Evolutionary conservation across 202 grass and related monocot species (phyloP).

Genomic region (Elaeis oleifera): DNA sequence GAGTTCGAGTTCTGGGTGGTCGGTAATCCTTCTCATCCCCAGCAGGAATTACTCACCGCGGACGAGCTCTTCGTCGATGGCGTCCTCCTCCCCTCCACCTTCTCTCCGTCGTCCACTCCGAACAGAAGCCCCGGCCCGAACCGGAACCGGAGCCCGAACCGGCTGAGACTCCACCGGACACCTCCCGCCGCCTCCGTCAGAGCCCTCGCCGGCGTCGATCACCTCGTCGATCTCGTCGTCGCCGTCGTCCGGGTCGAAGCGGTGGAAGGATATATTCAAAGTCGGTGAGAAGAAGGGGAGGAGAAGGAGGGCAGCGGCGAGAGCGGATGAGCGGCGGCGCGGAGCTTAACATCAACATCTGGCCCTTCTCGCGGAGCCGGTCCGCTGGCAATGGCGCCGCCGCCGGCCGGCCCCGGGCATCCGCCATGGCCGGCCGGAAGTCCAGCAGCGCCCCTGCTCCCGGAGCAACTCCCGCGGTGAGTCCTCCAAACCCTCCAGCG

Average conservation of each 20-base stretch:
- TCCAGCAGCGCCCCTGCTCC: slow-evolving; percentile 83
- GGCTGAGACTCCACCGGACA: not conserved
- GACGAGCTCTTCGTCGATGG: slow-evolving; percentile 11
- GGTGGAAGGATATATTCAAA: slow-evolving; percentile 3
- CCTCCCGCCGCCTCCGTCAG: not conserved
- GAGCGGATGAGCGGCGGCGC: not conserved
- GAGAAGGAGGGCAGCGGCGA: not conserved
- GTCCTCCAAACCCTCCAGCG: slow-evolving; percentile 20
- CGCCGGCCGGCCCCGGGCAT: not conserved
- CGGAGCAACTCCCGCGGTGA: slow-evolving; percentile 89
- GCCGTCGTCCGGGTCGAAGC: not conserved
- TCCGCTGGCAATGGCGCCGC: not conserved
- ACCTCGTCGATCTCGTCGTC: not conserved
- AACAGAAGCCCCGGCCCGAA: not conserved
- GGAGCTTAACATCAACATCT: not conserved
- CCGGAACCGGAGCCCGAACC: not conserved
- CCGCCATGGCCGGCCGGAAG: slow-evolving; percentile 11
- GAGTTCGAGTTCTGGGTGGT: slow-evolving; percentile 9
- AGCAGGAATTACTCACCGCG: not conserved
- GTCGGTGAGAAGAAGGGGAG: not conserved
- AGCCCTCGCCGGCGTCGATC: not conserved
- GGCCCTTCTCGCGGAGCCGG: slow-evolving; percentile 1
- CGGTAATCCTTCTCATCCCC: not conserved
- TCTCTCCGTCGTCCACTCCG: not conserved
- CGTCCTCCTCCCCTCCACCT: not conserved